Evolutionary conservation across 2,329 filamentous ascomycete genomes (phyloP).

Genomic region (Penicillium sp.): DNA sequence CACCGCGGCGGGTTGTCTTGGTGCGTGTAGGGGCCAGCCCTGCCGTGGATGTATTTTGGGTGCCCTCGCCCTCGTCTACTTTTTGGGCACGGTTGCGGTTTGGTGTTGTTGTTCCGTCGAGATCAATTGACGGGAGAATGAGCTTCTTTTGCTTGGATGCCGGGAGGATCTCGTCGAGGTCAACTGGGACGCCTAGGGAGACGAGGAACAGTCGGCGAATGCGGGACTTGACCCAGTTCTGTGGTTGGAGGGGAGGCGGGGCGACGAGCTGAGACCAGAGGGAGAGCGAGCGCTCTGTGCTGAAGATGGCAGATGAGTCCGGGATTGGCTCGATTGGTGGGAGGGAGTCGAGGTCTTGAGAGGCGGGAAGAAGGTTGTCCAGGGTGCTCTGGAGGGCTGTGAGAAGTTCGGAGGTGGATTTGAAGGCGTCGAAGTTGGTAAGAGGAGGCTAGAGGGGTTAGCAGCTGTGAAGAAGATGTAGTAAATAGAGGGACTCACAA

Average conservation of each 20-base stretch:
- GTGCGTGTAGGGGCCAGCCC: constrained; percentile 30
- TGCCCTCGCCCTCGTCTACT: constrained; percentile 24
- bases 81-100: constrained; percentile 42
- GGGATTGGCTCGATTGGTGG: constrained; percentile 41
- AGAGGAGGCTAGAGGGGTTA: constrained; percentile 34
- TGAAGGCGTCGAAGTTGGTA: constrained; percentile 56
- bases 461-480: not conserved
- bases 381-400: constrained; percentile 39
- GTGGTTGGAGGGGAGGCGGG: constrained; percentile 88
- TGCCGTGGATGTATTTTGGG: constrained; percentile 23
- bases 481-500: constrained; percentile 42
- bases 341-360: constrained; percentile 36
- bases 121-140: constrained; percentile 75
- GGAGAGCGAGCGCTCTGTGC: constrained; percentile 81
- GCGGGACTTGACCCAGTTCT: constrained; percentile 95
- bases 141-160: constrained; percentile 98
- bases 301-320: constrained; percentile 62
- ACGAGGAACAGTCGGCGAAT: constrained; percentile 94
- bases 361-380: constrained; percentile 45
- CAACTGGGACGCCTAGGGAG: constrained; percentile 90
- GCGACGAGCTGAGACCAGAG: constrained; percentile 96
- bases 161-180: constrained; percentile 94
- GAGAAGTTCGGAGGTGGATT: constrained; percentile 40
- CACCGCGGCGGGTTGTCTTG: constrained; percentile 40
- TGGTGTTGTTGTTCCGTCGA: constrained; percentile 55